Base-by-base conservation (phyloP, 129 eudicot genomes). In the Flaveria sonorensis region DNA sequence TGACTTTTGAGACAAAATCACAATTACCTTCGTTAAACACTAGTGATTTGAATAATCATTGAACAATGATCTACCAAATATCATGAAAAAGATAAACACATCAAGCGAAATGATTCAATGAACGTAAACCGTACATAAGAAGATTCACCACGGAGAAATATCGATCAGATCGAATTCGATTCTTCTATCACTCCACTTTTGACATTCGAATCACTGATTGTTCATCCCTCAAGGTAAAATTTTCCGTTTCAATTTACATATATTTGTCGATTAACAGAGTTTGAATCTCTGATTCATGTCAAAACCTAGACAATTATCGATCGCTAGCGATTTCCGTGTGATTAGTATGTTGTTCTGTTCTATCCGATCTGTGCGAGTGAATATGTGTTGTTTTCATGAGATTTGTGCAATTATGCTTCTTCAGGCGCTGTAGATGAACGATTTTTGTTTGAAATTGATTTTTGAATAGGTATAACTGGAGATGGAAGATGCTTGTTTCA, bases 401-500 rank as follows among this genome's bases (percentile, higher is more conserved):
- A 14, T 51, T 50, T 39, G 47, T 20, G 15, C 24, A 50, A 62
- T 39, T 71, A 2, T 79, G 18, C 16, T 50, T 32, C 10, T 62
- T 20, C 16, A 36, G 7, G 40, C 7, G 40, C 7, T 3, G 28
- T 48, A 36, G 32, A 48, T 39, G 80, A 75, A 65, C 24, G 20
- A 55, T 67, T 70, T 45, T 43, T 24, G 75, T 43, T 73, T 67
- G 68, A 45, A 50, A 72, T 73, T 14, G 11, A 2, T 20, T 72
- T 47, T 43, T 61, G 39, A 4, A 47, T 83, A 90, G 98, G 98
- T 45, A 86, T 92, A 81, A 89, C 89, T 52, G 98, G 96, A 56
- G 98, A 92, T 64, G 96, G 98, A 55, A 89, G 98, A 77, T 92
- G 98, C 78, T 78, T 92, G 86, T 92, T 92, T 73, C 88, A 96